Evolutionary conservation across 768 basidiomycete genomes (phyloP).

Genomic region (Pseudohyphozyma bogoriensis): DNA sequence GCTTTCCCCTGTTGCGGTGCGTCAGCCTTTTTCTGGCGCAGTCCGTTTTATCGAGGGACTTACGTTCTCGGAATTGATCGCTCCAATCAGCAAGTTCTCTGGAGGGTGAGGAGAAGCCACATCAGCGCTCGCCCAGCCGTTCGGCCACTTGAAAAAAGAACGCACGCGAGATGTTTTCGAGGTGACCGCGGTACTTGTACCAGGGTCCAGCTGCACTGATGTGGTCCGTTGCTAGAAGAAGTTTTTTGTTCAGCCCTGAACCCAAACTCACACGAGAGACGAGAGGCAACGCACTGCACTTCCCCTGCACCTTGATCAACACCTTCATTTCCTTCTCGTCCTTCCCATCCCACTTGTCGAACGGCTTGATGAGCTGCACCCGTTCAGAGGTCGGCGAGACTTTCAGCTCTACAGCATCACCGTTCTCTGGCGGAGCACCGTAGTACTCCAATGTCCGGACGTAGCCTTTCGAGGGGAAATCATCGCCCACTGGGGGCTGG

Average conservation of each 20-base stretch:
- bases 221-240: slow-evolving; percentile 4
- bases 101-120: too few relatives aligned
- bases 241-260: slow-evolving; percentile 70
- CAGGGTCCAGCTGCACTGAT: slow-evolving; percentile 89
- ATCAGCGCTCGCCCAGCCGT: too few relatives aligned
- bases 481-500: slow-evolving; percentile 72
- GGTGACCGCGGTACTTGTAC: slow-evolving; percentile 98
- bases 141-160: too few relatives aligned
- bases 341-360: slow-evolving; percentile 87
- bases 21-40: neutral
- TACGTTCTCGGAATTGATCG: slow-evolving; percentile 77
- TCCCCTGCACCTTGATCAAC: slow-evolving; percentile 96
- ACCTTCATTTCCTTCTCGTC: slow-evolving; percentile 77
- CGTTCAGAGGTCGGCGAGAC: slow-evolving; percentile 76
- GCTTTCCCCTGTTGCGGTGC: slow-evolving; percentile 52
- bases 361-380: slow-evolving; percentile 80
- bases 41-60: neutral
- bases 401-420: slow-evolving; percentile 70
- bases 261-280: neutral
- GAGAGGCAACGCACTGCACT: slow-evolving; percentile 59
- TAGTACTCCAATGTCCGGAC: slow-evolving; percentile 95
- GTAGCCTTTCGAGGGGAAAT: slow-evolving; percentile 89
- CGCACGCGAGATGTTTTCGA: slow-evolving; percentile 96
- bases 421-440: slow-evolving; percentile 82
- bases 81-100: slow-evolving; percentile 66